Evolutionary conservation across 1,284 basidiomycete genomes (phyloP).

Genomic region (Cryptococcus amylolentus): DNA sequence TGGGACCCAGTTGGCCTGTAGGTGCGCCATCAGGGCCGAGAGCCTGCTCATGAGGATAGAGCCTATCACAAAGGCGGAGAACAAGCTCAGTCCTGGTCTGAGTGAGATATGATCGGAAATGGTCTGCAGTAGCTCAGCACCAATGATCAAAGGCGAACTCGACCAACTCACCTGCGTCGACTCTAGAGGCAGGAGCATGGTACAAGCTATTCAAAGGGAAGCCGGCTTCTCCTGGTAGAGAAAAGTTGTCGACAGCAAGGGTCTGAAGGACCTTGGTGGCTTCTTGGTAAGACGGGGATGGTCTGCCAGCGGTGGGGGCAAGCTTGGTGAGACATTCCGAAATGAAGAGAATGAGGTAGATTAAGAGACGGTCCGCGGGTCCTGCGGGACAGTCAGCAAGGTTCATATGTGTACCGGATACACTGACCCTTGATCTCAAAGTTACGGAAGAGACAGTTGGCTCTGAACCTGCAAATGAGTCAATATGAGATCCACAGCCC

Average conservation of each 20-base stretch:
- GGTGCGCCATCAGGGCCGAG: slow-evolving; percentile 52
- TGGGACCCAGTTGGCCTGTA: slow-evolving; percentile 53
- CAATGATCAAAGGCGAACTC: neutral
- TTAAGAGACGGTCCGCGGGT: slow-evolving; percentile 90
- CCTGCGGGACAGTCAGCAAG: slow-evolving; percentile 46
- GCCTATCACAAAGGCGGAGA: slow-evolving; percentile 74
- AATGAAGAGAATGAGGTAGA: slow-evolving; percentile 96
- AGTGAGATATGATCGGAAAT: slow-evolving; percentile 79
- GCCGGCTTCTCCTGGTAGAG: slow-evolving; percentile 91
- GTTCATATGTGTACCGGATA: neutral
- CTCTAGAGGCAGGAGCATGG: slow-evolving; percentile 68
- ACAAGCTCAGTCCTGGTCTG: slow-evolving; percentile 92
- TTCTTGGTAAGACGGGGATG: slow-evolving; percentile 69
- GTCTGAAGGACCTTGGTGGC: slow-evolving; percentile 86
- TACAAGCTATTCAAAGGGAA: slow-evolving; percentile 94
- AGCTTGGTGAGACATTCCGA: slow-evolving; percentile 95
- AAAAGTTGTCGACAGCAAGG: slow-evolving; percentile 85
- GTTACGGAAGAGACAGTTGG: slow-evolving; percentile 98
- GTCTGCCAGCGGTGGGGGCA: slow-evolving; percentile 53
- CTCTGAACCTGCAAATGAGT: slow-evolving; percentile 67
- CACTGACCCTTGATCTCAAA: slow-evolving; percentile 89
- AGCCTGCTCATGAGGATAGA: slow-evolving; percentile 60
- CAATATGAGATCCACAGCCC: neutral
- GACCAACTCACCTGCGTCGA: slow-evolving; percentile 71
- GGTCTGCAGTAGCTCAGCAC: slow-evolving; percentile 22